Conservation (phyloP, 2,329 filamentous ascomycete species). For the Plenodomus biglobosus region DNA sequence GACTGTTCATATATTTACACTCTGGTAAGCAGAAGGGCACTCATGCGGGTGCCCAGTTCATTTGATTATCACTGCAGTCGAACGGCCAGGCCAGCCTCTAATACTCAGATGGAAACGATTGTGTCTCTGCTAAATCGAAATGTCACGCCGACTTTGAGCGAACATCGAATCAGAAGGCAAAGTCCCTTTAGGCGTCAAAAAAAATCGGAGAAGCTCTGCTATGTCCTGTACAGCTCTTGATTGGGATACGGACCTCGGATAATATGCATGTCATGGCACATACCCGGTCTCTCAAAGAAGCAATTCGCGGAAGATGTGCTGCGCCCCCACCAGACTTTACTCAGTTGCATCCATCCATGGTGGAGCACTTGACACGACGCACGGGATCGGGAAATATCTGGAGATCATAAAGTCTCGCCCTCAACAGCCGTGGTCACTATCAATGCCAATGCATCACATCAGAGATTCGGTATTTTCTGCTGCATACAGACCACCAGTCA, state of each 20-base stretch:
- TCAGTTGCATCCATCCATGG: slow-evolving; percentile 8
- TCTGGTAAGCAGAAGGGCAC: too few relatives aligned
- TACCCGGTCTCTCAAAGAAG: slow-evolving; percentile 1
- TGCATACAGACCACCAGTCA: background rate
- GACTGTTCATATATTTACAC: too few relatives aligned
- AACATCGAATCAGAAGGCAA: too few relatives aligned
- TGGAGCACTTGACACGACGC: slow-evolving; percentile 1
- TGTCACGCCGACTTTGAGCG: too few relatives aligned
- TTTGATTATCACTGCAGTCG: too few relatives aligned
- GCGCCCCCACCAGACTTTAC: slow-evolving; percentile 7
- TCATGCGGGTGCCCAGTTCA: too few relatives aligned
- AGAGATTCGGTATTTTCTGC: background rate
- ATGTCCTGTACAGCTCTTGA: background rate
- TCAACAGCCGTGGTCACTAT: background rate
- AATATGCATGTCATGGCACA: slow-evolving; percentile 13
- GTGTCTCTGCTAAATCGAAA: too few relatives aligned
- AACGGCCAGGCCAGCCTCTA: too few relatives aligned
- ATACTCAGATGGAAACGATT: too few relatives aligned
- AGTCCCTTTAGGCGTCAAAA: too few relatives aligned
- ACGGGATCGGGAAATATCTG: slow-evolving; percentile 5
- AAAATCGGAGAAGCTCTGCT: background rate
- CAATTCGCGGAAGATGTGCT: background rate
- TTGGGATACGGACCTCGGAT: background rate
- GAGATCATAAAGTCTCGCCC: background rate
- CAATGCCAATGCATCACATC: slow-evolving; percentile 9